Evolutionary conservation across 345 rosid species (phyloP).

Genomic region (Citrus hindsii): DNA sequence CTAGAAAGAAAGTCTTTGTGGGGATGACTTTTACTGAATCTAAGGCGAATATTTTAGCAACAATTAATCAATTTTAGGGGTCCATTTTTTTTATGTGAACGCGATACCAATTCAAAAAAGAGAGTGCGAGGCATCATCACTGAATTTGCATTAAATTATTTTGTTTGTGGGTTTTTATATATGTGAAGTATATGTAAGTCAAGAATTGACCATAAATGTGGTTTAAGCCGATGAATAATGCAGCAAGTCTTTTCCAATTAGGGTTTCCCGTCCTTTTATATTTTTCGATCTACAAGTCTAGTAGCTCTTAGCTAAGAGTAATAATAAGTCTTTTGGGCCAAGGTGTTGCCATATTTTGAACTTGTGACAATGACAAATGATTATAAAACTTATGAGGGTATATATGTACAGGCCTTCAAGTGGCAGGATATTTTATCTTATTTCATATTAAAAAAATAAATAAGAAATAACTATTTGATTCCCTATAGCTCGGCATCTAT

Average conservation of each 20-base stretch:
- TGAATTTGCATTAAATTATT: neutral
- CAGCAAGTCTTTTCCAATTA: neutral
- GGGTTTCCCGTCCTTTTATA: neutral
- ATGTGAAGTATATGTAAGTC: neutral
- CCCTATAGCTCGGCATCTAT: no score
- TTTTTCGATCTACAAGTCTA: neutral
- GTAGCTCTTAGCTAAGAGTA: neutral
- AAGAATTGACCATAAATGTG: neutral
- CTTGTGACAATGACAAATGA: neutral
- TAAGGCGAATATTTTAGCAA: neutral
- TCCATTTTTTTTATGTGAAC: slow-evolving; percentile 7
- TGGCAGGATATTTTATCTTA: neutral
- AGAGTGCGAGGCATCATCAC: neutral
- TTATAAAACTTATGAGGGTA: neutral
- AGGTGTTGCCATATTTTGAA: neutral
- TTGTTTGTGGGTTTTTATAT: neutral
- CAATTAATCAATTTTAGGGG: neutral
- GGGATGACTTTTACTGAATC: slow-evolving; percentile 9
- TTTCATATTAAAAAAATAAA: neutral
- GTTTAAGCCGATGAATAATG: neutral
- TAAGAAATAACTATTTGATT: no score
- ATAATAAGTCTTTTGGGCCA: no score
- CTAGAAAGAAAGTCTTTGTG: slow-evolving; percentile 5
- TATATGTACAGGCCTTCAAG: neutral
- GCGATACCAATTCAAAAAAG: neutral